Evolutionary conservation across 2,329 filamentous ascomycete genomes (phyloP).

Genomic region (Colletotrichum euphorbiae): DNA sequence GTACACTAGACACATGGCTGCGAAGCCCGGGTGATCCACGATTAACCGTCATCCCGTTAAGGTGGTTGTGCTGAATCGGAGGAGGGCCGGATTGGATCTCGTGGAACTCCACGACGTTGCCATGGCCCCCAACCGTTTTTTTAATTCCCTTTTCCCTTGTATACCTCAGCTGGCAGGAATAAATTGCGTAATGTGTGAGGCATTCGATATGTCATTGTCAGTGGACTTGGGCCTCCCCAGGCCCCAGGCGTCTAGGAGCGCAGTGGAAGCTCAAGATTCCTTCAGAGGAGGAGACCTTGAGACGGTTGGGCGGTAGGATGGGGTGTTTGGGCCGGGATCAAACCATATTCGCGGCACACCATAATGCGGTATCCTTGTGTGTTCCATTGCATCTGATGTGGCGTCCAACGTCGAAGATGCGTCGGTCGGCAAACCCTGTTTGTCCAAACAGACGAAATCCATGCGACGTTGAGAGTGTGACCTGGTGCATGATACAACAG

Average conservation of each 20-base stretch:
- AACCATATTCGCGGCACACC: constrained; percentile 1
- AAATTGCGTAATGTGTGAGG: background rate
- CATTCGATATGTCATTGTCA: background rate
- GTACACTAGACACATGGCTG: constrained; percentile 10
- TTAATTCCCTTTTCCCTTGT: background rate
- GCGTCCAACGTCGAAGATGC: background rate
- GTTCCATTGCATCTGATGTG: constrained; percentile 17
- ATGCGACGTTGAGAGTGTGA: constrained; percentile 36
- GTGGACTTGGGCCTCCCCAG: background rate
- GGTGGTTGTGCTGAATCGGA: constrained; percentile 28
- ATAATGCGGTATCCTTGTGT: background rate
- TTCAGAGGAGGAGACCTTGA: background rate
- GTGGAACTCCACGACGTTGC: constrained; percentile 17
- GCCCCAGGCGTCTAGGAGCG: background rate
- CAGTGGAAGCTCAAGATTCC: constrained; percentile 20
- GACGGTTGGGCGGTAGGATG: constrained; percentile 1
- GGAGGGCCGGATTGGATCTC: constrained; percentile 24
- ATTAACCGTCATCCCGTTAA: constrained; percentile 7
- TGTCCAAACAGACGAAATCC: constrained; percentile 24
- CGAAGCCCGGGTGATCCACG: constrained; percentile 25
- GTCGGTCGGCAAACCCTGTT: constrained; percentile 21
- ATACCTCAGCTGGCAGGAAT: background rate
- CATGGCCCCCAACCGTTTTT: constrained; percentile 10
- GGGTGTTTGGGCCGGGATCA: background rate
- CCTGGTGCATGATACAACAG: constrained; percentile 33